Evolutionary conservation across 805 yeast genomes (phyloP).

Genomic region (Metschnikowia baotianmanensis): DNA sequence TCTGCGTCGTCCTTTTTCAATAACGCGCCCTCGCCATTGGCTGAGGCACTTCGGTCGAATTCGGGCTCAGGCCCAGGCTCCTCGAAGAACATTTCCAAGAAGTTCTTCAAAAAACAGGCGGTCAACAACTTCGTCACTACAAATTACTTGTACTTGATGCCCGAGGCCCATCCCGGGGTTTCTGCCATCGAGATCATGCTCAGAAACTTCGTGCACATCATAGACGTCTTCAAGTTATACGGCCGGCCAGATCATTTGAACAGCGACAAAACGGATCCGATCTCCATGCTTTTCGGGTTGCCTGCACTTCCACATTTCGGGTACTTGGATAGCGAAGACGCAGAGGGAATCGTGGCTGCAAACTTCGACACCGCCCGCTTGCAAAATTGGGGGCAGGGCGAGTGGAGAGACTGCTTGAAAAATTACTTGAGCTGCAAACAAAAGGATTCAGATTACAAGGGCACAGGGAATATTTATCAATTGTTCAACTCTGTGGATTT

Average conservation of each 20-base stretch:
- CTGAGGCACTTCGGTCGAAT: constrained; percentile 4
- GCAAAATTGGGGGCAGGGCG: constrained; percentile 26
- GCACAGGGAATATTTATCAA: constrained; percentile 34
- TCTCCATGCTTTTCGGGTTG: constrained; percentile 68
- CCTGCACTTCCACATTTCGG: constrained; percentile 72
- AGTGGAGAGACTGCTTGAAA: constrained; percentile 32
- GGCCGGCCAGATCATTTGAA: constrained; percentile 74
- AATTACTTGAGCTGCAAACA: constrained; percentile 15
- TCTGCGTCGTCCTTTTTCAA: constrained; percentile 32
- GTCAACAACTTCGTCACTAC: constrained; percentile 31
- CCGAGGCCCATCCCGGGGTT: constrained; percentile 71
- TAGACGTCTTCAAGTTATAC: constrained; percentile 67
- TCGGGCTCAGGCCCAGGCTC: constrained; percentile 8
- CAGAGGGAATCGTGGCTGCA: constrained; percentile 20
- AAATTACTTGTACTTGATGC: constrained; percentile 61
- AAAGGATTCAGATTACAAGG: constrained; percentile 27
- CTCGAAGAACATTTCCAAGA: constrained; percentile 24
- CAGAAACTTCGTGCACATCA: constrained; percentile 63
- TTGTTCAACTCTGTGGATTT: constrained; percentile 29
- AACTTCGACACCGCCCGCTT: constrained; percentile 20
- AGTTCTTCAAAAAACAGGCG: constrained; percentile 29
- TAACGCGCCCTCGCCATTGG: constrained; percentile 25
- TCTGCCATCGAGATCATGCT: constrained; percentile 71
- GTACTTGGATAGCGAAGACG: constrained; percentile 42
- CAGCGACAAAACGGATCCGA: constrained; percentile 66